phyloP scores from a whole-genome alignment of 1,284 basidiomycete species.

The Ustilago esculenta region DNA sequence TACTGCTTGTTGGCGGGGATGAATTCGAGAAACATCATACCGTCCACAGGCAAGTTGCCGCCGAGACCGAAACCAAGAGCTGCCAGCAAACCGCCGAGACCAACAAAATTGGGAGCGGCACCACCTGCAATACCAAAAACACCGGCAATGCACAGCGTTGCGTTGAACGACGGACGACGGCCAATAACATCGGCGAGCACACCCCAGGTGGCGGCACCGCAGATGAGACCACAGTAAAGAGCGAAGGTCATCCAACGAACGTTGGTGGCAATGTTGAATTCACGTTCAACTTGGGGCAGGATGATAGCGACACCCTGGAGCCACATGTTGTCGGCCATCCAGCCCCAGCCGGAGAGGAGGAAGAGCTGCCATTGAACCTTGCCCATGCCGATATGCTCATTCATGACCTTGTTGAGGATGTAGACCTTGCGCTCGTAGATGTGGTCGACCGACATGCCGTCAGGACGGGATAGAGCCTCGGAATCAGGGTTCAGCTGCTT shows the following conservation, averaged over 20 bases:
- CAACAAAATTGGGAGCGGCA: slow-evolving; percentile 59
- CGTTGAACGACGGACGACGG: slow-evolving; percentile 64
- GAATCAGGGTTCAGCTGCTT: slow-evolving; percentile 35
- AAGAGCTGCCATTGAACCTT: slow-evolving; percentile 59
- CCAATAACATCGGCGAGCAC: slow-evolving; percentile 64
- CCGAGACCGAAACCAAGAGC: slow-evolving; percentile 64
- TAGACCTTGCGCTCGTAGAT: slow-evolving; percentile 63
- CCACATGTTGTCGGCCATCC: slow-evolving; percentile 64
- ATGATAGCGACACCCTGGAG: slow-evolving; percentile 65
- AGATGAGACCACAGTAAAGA: slow-evolving; percentile 61
- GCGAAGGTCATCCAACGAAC: slow-evolving; percentile 61
- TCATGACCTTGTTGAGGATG: slow-evolving; percentile 65
- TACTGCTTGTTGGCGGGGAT: slow-evolving; percentile 62
- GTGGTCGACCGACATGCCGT: slow-evolving; percentile 52
- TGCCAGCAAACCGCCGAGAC: slow-evolving; percentile 60
- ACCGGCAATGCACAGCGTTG: slow-evolving; percentile 62
- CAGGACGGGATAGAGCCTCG: slow-evolving; percentile 17
- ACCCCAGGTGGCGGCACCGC: slow-evolving; percentile 65
- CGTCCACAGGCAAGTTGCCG: slow-evolving; percentile 65
- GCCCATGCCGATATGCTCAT: slow-evolving; percentile 65
- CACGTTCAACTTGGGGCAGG: slow-evolving; percentile 57
- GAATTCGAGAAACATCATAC: slow-evolving; percentile 66
- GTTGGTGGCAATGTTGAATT: slow-evolving; percentile 51
- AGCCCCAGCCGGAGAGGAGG: slow-evolving; percentile 56
- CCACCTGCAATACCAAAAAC: slow-evolving; percentile 64